These are phyloP conservation scores for Phaeosphaeria sp. DNA, from an alignment of 2,329 filamentous ascomycete species.

Conservation along the genomic window DNA sequence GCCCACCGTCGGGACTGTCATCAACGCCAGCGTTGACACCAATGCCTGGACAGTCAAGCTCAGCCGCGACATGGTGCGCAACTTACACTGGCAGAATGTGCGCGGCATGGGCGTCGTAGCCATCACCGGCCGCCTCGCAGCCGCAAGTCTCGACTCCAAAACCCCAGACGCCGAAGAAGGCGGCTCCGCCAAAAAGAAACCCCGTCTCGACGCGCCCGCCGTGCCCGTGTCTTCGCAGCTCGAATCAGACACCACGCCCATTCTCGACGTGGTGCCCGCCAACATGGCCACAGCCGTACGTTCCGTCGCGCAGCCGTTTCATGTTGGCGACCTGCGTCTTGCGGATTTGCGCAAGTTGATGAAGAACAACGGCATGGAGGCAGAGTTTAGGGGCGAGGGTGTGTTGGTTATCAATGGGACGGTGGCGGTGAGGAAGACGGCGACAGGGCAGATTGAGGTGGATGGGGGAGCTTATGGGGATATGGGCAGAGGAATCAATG, in stretches of 20 bases:
- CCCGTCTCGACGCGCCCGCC: slow-evolving; percentile 47
- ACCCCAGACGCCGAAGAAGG: slow-evolving; percentile 48
- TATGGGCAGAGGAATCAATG: slow-evolving; percentile 54
- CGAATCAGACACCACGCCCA: slow-evolving; percentile 57
- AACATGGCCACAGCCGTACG: slow-evolving; percentile 74
- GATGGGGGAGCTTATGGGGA: slow-evolving; percentile 62
- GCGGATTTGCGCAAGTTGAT: slow-evolving; percentile 87
- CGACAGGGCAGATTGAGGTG: slow-evolving; percentile 85
- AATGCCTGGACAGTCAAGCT: slow-evolving; percentile 97
- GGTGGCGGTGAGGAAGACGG: slow-evolving; percentile 87
- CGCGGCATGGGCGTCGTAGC: slow-evolving; percentile 89
- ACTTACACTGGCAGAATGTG: slow-evolving; percentile 93
- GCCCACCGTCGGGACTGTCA: slow-evolving; percentile 71
- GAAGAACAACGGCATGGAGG: slow-evolving; percentile 78
- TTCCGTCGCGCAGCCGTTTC: slow-evolving; percentile 82
- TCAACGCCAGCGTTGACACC: slow-evolving; percentile 95
- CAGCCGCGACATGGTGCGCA: slow-evolving; percentile 81
- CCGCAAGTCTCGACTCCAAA: slow-evolving; percentile 47
- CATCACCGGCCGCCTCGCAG: slow-evolving; percentile 76
- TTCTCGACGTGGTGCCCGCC: slow-evolving; percentile 65
- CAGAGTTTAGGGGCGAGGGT: slow-evolving; percentile 93
- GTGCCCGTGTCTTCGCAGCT: slow-evolving; percentile 55
- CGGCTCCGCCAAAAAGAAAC: slow-evolving; percentile 60
- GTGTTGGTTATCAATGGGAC: slow-evolving; percentile 86
- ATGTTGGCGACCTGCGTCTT: slow-evolving; percentile 90